Conservation (phyloP, 345 rosid species). For the Abelmoschus esculentus region DNA sequence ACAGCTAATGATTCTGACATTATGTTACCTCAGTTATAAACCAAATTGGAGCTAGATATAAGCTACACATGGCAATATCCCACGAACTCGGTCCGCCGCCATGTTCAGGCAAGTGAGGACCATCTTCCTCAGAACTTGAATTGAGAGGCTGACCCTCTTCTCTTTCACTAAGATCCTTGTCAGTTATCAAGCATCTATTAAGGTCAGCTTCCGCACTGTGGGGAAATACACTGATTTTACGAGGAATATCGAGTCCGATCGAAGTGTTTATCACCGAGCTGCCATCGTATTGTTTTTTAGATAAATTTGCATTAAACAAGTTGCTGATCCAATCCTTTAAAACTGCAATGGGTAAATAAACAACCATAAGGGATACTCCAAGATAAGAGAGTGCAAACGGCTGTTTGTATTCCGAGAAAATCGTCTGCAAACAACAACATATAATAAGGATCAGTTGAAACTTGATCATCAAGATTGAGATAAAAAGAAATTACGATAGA, state of each 20-base stretch:
- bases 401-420: slow-evolving; percentile 44
- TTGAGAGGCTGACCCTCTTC: slow-evolving; percentile 42
- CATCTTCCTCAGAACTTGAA: slow-evolving; percentile 23
- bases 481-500: not conserved
- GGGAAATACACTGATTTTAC: slow-evolving; percentile 24
- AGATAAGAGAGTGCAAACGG: slow-evolving; percentile 58
- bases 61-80: slow-evolving; percentile 40
- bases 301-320: slow-evolving; percentile 9
- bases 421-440: slow-evolving; percentile 31
- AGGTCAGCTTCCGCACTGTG: slow-evolving; percentile 15
- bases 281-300: slow-evolving; percentile 8
- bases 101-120: slow-evolving; percentile 15
- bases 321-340: slow-evolving; percentile 39
- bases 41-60: slow-evolving; percentile 63
- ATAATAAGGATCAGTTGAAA: not conserved
- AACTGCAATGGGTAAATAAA: slow-evolving; percentile 42
- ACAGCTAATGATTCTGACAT: not conserved
- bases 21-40: slow-evolving; percentile 50
- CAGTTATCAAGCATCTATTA: slow-evolving; percentile 16
- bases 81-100: slow-evolving; percentile 21
- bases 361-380: slow-evolving; percentile 59
- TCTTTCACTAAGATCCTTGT: slow-evolving; percentile 32
- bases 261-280: slow-evolving; percentile 16
- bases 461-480: not conserved
- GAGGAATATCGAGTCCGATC: slow-evolving; percentile 35